Percentiles rank a stretch among this genome's conserved stretches.
Conservation (phyloP, 805 yeast genomes). For the Starmerella sirachaensis region DNA sequence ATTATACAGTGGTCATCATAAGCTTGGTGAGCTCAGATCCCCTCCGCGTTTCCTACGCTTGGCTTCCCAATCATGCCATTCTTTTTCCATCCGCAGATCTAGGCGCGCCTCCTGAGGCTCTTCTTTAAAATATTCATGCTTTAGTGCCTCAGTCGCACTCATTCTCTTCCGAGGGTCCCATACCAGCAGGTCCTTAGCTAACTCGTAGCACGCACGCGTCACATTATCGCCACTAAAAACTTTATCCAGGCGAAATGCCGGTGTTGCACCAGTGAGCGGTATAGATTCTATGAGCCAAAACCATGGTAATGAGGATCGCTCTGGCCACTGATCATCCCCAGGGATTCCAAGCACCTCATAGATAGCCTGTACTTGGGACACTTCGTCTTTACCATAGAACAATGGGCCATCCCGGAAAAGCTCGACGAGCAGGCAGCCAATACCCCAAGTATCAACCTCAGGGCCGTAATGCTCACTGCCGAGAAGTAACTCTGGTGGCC, state of each 20-base stretch:
- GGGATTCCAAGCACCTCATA: slow-evolving; percentile 86
- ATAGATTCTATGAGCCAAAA: slow-evolving; percentile 54
- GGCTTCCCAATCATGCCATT: slow-evolving; percentile 96
- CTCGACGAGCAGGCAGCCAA: slow-evolving; percentile 83
- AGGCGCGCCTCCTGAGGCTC: slow-evolving; percentile 57
- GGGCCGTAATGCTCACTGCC: slow-evolving; percentile 86
- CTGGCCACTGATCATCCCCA: slow-evolving; percentile 59
- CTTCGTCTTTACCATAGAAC: slow-evolving; percentile 82
- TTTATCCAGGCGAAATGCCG: slow-evolving; percentile 30
- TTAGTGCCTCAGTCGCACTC: slow-evolving; percentile 56
- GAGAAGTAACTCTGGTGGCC: slow-evolving; percentile 86
- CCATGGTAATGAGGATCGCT: slow-evolving; percentile 76
- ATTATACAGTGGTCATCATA: no score
- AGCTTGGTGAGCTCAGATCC: no score
- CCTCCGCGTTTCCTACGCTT: slow-evolving; percentile 44
- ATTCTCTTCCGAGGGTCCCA: slow-evolving; percentile 61
- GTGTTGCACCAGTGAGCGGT: slow-evolving; percentile 33
- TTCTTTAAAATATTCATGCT: slow-evolving; percentile 57
- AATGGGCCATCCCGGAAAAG: slow-evolving; percentile 61
- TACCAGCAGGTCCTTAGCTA: slow-evolving; percentile 50
- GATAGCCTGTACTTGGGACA: slow-evolving; percentile 67
- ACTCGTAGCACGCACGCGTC: slow-evolving; percentile 42
- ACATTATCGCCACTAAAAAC: slow-evolving; percentile 30
- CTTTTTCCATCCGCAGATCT: slow-evolving; percentile 50
- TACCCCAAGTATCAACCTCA: slow-evolving; percentile 94